A percentile compares a stretch with the other conserved stretches of the same genome.
Conservation (phyloP, 257 asterid genomes). For the Solanum pinnatisectum region DNA sequence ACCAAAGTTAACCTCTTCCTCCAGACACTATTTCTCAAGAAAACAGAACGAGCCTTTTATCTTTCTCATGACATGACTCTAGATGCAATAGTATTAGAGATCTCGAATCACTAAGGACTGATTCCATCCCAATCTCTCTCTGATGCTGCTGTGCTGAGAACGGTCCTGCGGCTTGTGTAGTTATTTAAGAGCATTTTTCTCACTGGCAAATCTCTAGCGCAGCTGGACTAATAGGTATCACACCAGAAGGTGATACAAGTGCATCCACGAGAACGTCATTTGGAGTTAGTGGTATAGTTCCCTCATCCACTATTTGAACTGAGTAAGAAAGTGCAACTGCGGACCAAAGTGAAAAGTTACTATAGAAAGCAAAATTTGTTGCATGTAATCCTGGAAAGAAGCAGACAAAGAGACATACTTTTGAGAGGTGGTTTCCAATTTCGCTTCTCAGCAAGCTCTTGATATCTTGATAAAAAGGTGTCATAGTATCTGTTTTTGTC, state of each 20-base stretch:
- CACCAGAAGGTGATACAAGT: constrained; percentile 62
- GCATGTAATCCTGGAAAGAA: not conserved
- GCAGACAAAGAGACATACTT: constrained; percentile 20
- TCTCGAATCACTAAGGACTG: not conserved
- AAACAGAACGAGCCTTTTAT: not conserved
- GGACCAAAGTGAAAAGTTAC: not conserved
- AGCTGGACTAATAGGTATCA: constrained; percentile 53
- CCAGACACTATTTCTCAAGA: not conserved
- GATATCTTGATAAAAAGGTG: constrained; percentile 58
- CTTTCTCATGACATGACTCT: not conserved
- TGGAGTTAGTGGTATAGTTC: constrained; percentile 68
- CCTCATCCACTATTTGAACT: constrained; percentile 63
- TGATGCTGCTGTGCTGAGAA: not conserved
- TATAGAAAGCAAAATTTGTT: not conserved
- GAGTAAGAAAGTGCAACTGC: constrained; percentile 85
- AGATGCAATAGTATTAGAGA: not conserved
- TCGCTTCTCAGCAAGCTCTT: constrained; percentile 51
- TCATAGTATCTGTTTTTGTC: constrained; percentile 58
- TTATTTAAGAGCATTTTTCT: not conserved
- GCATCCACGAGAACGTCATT: constrained; percentile 71
- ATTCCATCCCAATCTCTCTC: not conserved
- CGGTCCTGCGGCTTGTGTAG: not conserved
- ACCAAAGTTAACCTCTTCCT: not conserved
- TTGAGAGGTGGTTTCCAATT: constrained; percentile 81
- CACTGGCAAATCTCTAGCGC: constrained; percentile 27